Conservation (phyloP, 805 yeast genomes). For the Priceomyces medius region DNA sequence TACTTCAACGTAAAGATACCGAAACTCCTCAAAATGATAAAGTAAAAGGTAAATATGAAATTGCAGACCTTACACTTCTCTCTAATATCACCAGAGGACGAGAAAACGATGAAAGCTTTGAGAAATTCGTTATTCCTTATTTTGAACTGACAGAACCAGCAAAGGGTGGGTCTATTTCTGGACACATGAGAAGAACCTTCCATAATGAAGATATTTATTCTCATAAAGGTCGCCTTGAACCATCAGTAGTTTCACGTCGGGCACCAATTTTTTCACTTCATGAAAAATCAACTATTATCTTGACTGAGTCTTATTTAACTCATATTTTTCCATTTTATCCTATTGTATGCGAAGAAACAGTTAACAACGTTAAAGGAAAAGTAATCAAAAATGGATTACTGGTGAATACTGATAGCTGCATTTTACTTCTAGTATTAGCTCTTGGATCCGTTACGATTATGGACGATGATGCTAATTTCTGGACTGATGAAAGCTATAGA, state of each 20-base stretch:
- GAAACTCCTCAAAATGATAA: background rate
- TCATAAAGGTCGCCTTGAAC: background rate
- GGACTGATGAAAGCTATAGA: background rate
- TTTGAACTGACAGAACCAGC: background rate
- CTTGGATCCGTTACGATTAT: background rate
- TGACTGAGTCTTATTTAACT: slow-evolving; percentile 2
- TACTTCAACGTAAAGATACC: background rate
- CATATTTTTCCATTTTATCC: slow-evolving; percentile 5
- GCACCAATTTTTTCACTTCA: background rate
- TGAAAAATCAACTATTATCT: background rate
- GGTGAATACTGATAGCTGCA: slow-evolving; percentile 1
- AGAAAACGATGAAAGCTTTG: background rate
- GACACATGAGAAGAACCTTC: background rate
- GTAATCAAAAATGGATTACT: slow-evolving; percentile 1
- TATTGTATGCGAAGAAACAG: background rate
- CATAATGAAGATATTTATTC: slow-evolving; percentile 1
- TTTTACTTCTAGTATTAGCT: background rate
- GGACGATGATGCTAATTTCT: background rate
- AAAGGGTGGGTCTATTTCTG: background rate
- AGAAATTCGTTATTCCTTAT: slow-evolving; percentile 1
- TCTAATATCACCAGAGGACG: background rate
- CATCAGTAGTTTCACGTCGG: background rate
- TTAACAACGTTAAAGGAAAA: background rate
- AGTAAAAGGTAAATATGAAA: background rate
- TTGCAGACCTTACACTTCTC: background rate